Evolutionary conservation across 352 stramenopile species (phyloP), one percentile per base, ranked within the genome.

Genomic region (Phytophthora europaea): DNA sequence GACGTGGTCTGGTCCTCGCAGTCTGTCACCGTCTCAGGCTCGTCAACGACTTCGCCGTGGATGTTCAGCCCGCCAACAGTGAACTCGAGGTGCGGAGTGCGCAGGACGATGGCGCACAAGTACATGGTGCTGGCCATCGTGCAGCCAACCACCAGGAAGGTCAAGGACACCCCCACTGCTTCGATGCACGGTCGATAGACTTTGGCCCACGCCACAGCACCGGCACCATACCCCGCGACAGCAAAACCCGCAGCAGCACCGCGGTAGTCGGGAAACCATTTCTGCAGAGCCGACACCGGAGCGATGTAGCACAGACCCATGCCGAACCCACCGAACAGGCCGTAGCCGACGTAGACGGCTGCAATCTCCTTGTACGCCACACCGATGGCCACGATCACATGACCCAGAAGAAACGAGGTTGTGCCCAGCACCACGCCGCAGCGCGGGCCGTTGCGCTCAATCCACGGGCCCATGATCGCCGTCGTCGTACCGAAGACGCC

Each of bases 231-330:
- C 9, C 84, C 83, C 20, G 78, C 83, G 3, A 93, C 83, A 9
- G 86, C 86, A 34, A 93, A 92, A 23, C 86, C 86, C 23, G 86
- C 84, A 12, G 86, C 86, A 7, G 78, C 90, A 33, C 86, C 86
- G 23, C 86, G 80, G 60, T 89, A 89, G 62, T 93, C 85, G 2
- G 85, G 85, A 55, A 93, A 93, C 85, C 85, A 93, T 62, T 92
- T 90, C 60, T 92, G 84, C 9, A 93, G 60, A 31, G 84, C 81
- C 20, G 82, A 91, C 16, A 93, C 85, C 0, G 85, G 85, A 10
- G 84, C 87, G 54, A 93, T 92, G 75, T 93, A 93, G 79, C 83
- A 88, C 1, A 93, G 75, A 28, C 86, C 86, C 65, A 86, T 84
- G n/a, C 86, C 86, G 47, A 91, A 91, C 31, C 86, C 86, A 16